A percentile compares a stretch with the other conserved stretches of the same genome.
phyloP scores from a whole-genome alignment of 2,329 filamentous ascomycete genomes.

The Cladosporium sp. region DNA sequence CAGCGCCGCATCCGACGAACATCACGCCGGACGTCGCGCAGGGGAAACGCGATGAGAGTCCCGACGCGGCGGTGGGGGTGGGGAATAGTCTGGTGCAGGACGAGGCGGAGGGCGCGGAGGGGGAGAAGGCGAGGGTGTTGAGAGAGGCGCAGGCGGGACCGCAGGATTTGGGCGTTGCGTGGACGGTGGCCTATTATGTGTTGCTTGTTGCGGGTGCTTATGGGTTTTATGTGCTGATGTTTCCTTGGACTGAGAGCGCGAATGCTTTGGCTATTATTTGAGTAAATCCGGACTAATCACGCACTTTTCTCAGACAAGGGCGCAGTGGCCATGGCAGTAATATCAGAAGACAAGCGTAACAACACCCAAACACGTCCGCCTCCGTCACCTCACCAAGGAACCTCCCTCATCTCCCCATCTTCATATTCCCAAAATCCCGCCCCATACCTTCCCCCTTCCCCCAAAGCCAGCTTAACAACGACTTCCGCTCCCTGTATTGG shows the following conservation, averaged over 20 bases:
- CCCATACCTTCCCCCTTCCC: conserved; percentile 15
- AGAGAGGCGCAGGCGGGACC: conserved; percentile 21
- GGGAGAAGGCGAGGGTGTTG: conserved; percentile 29
- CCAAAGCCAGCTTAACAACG: conserved; percentile 18
- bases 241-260: conserved; percentile 64
- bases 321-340: too few species aligned
- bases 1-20: conserved; percentile 27
- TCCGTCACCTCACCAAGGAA: conserved; percentile 18
- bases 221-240: conserved; percentile 68
- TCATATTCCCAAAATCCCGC: conserved; percentile 22
- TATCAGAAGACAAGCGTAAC: too few species aligned
- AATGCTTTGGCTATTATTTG: conserved; percentile 42
- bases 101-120: conserved; percentile 31
- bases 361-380: too few species aligned
- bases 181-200: conserved; percentile 76
- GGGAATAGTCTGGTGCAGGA: conserved; percentile 18
- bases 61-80: conserved; percentile 13
- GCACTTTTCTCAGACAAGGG: too few species aligned
- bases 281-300: too few species aligned
- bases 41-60: conserved; percentile 24
- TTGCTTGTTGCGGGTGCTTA: conserved; percentile 68
- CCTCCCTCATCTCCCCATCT: conserved; percentile 12
- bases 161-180: conserved; percentile 43
- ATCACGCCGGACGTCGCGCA: conserved; percentile 28
- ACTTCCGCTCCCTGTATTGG: conserved; percentile 21